These are phyloP conservation scores for Termitomyces sp. DNA, from an alignment of 768 basidiomycete genomes.

Conservation along the genomic window DNA sequence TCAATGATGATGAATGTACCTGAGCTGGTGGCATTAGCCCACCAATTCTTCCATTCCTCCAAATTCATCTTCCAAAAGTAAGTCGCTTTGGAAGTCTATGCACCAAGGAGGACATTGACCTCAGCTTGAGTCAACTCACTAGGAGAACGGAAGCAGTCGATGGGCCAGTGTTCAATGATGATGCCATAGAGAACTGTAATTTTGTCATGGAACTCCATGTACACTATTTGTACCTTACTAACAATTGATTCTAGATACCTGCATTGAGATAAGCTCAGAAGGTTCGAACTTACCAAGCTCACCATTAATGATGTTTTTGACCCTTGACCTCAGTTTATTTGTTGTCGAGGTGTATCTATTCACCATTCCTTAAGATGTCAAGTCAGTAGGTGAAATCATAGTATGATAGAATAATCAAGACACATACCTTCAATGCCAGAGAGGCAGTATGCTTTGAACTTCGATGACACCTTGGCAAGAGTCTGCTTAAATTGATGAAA, in stretches of 20 bases:
- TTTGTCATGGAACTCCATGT: not conserved
- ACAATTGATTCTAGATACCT: not conserved
- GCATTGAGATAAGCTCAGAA: not conserved
- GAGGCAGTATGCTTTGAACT: too few relatives aligned
- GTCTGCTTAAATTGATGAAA: not conserved
- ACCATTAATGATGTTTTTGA: not conserved
- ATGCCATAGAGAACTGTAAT: not conserved
- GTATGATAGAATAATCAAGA: not conserved
- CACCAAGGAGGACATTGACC: not conserved
- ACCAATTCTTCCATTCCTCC: not conserved
- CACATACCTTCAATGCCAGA: not conserved
- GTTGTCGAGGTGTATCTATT: not conserved
- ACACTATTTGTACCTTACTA: not conserved
- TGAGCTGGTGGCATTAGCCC: not conserved
- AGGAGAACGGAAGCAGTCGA: not conserved
- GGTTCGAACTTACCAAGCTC: not conserved
- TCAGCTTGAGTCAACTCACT: not conserved
- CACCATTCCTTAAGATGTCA: not conserved
- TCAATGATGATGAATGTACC: not conserved
- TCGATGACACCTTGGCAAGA: too few relatives aligned
- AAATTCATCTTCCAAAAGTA: not conserved
- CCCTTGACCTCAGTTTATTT: not conserved
- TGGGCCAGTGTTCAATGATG: not conserved
- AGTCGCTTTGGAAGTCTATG: not conserved
- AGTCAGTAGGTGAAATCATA: not conserved